These are phyloP conservation scores for Colletotrichum sp. DNA, from an alignment of 2,329 filamentous ascomycete species.

Conservation along the genomic window DNA sequence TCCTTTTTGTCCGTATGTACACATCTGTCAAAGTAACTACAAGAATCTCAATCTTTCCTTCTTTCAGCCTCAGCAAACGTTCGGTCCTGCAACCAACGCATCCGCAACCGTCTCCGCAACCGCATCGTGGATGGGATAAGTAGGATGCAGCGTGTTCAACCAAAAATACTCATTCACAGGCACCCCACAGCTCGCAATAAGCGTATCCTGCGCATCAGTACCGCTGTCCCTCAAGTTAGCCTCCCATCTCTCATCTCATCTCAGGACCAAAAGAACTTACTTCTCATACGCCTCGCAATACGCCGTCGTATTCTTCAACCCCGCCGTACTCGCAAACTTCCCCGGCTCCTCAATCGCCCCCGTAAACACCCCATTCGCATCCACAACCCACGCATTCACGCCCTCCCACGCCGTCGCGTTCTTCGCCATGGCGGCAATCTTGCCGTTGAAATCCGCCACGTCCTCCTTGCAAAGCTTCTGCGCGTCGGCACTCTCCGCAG, in stretches of 20 bases:
- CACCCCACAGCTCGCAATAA: constrained; percentile 51
- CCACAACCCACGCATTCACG: constrained; percentile 56
- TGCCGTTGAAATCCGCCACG: constrained; percentile 56
- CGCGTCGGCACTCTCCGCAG: constrained; percentile 38
- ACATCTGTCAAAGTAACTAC: neutral
- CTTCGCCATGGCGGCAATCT: constrained; percentile 44
- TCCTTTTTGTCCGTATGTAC: neutral
- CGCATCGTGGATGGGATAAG: constrained; percentile 64
- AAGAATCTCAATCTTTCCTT: neutral
- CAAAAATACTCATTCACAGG: constrained; percentile 69
- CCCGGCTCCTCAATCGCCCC: constrained; percentile 56
- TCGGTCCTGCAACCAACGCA: constrained; percentile 40
- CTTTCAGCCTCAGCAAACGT: constrained; percentile 31
- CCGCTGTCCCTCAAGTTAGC: constrained; percentile 37
- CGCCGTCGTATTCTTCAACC: constrained; percentile 58
- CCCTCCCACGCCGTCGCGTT: constrained; percentile 43
- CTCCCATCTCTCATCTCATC: neutral
- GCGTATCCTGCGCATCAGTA: constrained; percentile 44
- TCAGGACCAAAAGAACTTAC: constrained; percentile 36
- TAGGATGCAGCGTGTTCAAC: constrained; percentile 69
- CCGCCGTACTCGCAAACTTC: constrained; percentile 53
- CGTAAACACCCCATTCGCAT: constrained; percentile 56
- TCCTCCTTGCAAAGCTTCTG: constrained; percentile 43
- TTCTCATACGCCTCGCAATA: constrained; percentile 61
- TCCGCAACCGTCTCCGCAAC: constrained; percentile 55